These are phyloP conservation scores for Raphanus raphanistrum DNA, from an alignment of 345 rosid genomes.

Conservation along the genomic window DNA sequence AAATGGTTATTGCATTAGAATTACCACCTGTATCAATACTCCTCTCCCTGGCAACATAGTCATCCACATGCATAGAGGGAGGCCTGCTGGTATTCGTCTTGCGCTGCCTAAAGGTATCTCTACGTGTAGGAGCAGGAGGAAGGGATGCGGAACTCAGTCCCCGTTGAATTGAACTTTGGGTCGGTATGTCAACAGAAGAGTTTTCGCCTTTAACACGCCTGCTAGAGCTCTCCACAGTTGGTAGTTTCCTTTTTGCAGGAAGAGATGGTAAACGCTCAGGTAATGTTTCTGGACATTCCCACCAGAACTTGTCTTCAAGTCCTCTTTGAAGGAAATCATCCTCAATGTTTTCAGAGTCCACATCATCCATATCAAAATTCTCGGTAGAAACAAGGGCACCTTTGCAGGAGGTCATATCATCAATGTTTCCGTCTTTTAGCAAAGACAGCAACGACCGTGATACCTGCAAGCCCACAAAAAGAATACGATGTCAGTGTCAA, in stretches of 20 bases:
- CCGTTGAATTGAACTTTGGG: conserved; percentile 62
- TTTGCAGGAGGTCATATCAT: conserved; percentile 44
- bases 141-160: conserved; percentile 61
- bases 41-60: conserved; percentile 98
- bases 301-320: conserved; percentile 67
- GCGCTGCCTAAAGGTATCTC: conserved; percentile 90
- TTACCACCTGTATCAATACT: conserved; percentile 66
- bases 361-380: conserved; percentile 44
- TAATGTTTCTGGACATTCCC: conserved; percentile 96
- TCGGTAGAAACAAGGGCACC: conserved; percentile 43
- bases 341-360: conserved; percentile 45
- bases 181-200: conserved; percentile 56
- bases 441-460: conserved; percentile 51
- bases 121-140: conserved; percentile 67
- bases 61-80: conserved; percentile 99
- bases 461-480: conserved; percentile 52
- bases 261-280: conserved; percentile 76
- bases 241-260: conserved; percentile 67
- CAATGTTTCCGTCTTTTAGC: conserved; percentile 60
- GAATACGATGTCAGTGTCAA: conserved; percentile 26
- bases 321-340: conserved; percentile 59
- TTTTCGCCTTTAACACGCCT: conserved; percentile 78
- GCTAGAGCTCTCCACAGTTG: conserved; percentile 62
- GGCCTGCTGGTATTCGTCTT: conserved; percentile 98
- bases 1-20: conserved; percentile 82